Conservation (phyloP, 139 green algal species). For the Nannochloris sp. region DNA sequence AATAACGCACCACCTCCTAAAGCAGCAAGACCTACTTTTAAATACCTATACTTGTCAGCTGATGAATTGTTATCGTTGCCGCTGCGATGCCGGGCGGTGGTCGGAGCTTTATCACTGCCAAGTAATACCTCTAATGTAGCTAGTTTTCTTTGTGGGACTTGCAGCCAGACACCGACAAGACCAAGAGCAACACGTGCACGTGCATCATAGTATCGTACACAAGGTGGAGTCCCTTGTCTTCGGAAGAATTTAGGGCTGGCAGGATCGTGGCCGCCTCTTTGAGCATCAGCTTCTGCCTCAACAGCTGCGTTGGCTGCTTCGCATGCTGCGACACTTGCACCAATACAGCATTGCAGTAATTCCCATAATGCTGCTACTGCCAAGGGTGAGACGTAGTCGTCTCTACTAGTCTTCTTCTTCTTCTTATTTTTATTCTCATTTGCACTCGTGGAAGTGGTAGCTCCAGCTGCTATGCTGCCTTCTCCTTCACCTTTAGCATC, state of each 20-base stretch:
- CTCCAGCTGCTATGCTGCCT: too few relatives aligned
- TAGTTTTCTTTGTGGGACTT: conserved; percentile 55
- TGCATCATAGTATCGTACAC: conserved; percentile 64
- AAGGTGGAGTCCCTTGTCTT: background rate
- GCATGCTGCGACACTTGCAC: background rate
- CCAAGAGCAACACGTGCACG: conserved; percentile 53
- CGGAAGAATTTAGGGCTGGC: background rate
- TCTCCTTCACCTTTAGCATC: too few relatives aligned
- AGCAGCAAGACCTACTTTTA: conserved; percentile 50
- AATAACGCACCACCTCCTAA: conserved; percentile 67
- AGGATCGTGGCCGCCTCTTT: too few relatives aligned
- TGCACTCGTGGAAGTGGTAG: too few relatives aligned
- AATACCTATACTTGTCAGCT: background rate
- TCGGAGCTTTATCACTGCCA: conserved; percentile 21
- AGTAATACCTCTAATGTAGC: conserved; percentile 44
- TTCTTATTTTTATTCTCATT: too few relatives aligned
- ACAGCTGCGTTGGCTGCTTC: background rate
- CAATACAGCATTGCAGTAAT: conserved; percentile 39
- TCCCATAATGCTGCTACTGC: conserved; percentile 34
- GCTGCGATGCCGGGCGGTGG: background rate
- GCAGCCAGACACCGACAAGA: conserved; percentile 61
- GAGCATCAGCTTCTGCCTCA: background rate
- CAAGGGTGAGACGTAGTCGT: conserved; percentile 9
- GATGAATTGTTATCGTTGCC: background rate
- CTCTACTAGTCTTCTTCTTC: background rate